phyloP scores from a whole-genome alignment of 495 filamentous ascomycete genomes.

The Tuber magnatum region DNA sequence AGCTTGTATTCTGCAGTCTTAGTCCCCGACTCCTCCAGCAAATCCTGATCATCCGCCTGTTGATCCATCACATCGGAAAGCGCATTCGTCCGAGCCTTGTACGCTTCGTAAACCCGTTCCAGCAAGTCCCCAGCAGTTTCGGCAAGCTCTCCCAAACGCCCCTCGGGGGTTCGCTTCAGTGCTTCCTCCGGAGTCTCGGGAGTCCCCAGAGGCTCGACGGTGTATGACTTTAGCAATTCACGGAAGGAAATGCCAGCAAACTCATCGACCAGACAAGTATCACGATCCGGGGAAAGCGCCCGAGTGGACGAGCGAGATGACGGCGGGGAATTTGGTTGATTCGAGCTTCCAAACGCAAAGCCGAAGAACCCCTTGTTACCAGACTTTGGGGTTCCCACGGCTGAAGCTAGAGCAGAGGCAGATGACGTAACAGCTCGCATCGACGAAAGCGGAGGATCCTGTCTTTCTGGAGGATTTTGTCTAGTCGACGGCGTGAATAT shows the following conservation, averaged over 20 bases:
- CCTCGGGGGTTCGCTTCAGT: constrained; percentile 28
- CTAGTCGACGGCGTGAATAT: constrained; percentile 1
- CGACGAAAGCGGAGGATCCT: constrained; percentile 7
- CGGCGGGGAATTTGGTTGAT: constrained; percentile 27
- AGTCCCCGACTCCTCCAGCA: constrained; percentile 26
- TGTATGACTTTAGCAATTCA: constrained; percentile 23
- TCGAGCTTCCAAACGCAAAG: constrained; percentile 21
- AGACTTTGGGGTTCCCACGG: constrained; percentile 14
- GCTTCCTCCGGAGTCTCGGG: constrained; percentile 30
- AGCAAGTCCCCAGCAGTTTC: constrained; percentile 36
- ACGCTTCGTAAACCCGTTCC: constrained; percentile 39
- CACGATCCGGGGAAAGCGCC: constrained; percentile 9
- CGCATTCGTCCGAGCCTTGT: constrained; percentile 32
- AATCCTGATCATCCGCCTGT: constrained; percentile 21
- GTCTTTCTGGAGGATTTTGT: background rate
- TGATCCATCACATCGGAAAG: constrained; percentile 26
- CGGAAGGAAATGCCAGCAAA: constrained; percentile 37
- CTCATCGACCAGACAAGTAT: constrained; percentile 36
- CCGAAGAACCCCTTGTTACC: constrained; percentile 31
- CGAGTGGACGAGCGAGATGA: constrained; percentile 18
- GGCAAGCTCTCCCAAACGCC: constrained; percentile 28
- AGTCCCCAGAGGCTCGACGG: constrained; percentile 17
- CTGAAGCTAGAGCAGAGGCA: constrained; percentile 7
- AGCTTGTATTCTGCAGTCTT: constrained; percentile 29
- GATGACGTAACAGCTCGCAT: constrained; percentile 8